Evolutionary conservation across 176 grass and related monocot genomes (phyloP).

Genomic region (Puya raimondii): DNA sequence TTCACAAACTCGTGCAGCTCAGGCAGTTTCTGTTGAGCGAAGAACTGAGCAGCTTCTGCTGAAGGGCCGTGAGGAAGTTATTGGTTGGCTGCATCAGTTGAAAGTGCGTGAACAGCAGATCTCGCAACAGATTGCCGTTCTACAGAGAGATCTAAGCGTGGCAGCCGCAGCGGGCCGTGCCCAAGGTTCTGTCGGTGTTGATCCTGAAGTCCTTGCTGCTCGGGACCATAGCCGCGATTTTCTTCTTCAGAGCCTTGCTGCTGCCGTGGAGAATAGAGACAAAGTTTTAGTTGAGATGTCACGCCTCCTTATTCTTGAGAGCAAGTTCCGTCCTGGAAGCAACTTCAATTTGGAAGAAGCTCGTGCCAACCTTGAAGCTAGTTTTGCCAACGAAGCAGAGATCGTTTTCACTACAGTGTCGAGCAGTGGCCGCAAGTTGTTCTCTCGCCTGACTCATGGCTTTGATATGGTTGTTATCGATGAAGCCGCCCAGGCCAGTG

Average conservation of each 20-base stretch:
- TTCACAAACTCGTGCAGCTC: conserved; percentile 89
- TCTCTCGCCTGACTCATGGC: conserved; percentile 93
- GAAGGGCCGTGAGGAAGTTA: conserved; percentile 81
- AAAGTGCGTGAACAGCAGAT: conserved; percentile 71
- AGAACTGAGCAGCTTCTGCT: conserved; percentile 91
- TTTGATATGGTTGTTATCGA: conserved; percentile 99
- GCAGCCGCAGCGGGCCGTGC: conserved; percentile 72
- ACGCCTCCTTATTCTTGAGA: conserved; percentile 74
- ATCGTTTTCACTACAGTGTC: conserved; percentile 99
- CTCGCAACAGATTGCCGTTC: conserved; percentile 55
- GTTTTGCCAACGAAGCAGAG: conserved; percentile 97
- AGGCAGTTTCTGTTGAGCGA: conserved; percentile 96
- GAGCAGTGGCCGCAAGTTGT: conserved; percentile 88
- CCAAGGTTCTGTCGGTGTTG: conserved; percentile 94
- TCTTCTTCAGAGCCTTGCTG: conserved; percentile 79
- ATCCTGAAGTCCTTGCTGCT: conserved; percentile 83
- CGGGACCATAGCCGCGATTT: conserved; percentile 78
- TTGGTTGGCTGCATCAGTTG: conserved; percentile 85
- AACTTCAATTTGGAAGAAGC: conserved; percentile 97
- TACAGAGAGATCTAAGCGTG: conserved; percentile 74
- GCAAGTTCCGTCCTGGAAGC: conserved; percentile 60
- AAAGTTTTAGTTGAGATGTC: conserved; percentile 99
- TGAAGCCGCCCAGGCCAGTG: conserved; percentile 98
- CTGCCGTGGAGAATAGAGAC: conserved; percentile 79
- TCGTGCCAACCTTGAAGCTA: conserved; percentile 87